Evolutionary conservation across 257 asterid species (phyloP).

Genomic region (Forsythia suspensa): DNA sequence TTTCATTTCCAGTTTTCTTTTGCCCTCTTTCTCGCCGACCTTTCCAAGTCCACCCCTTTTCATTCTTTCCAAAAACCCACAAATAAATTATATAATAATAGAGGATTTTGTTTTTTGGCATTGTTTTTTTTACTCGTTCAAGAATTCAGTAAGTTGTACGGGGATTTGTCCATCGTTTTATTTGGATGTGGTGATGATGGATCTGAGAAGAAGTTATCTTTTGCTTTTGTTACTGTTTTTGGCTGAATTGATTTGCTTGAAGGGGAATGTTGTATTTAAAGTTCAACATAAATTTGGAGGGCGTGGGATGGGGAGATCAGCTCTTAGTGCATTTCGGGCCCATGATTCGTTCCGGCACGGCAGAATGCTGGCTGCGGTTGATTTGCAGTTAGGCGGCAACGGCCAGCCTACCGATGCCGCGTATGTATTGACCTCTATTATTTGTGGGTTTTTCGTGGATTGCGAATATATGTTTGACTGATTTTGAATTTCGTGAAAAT

Average conservation of each 20-base stretch:
- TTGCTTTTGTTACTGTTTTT: neutral
- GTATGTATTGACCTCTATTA: conserved; percentile 16
- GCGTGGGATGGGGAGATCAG: conserved; percentile 18
- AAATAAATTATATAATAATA: neutral
- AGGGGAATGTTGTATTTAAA: conserved; percentile 35
- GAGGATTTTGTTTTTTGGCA: neutral
- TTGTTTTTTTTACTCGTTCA: neutral
- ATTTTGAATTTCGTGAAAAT: neutral
- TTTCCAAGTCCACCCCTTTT: neutral
- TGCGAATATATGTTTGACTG: neutral
- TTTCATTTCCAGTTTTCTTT: neutral
- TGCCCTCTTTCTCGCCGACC: neutral
- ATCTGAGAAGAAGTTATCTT: neutral
- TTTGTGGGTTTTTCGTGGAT: neutral
- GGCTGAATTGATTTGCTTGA: neutral
- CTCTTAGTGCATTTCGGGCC: conserved; percentile 34
- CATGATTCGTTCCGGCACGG: conserved; percentile 50
- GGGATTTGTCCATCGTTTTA: neutral
- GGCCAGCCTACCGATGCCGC: conserved; percentile 60
- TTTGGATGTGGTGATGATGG: neutral
- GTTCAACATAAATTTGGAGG: conserved; percentile 51
- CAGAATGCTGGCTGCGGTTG: conserved; percentile 46
- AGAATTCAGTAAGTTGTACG: neutral
- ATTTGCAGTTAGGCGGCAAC: conserved; percentile 50
- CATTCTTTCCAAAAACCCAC: neutral